Conservation (phyloP, 345 rosid genomes). For the Gossypium bickii region DNA sequence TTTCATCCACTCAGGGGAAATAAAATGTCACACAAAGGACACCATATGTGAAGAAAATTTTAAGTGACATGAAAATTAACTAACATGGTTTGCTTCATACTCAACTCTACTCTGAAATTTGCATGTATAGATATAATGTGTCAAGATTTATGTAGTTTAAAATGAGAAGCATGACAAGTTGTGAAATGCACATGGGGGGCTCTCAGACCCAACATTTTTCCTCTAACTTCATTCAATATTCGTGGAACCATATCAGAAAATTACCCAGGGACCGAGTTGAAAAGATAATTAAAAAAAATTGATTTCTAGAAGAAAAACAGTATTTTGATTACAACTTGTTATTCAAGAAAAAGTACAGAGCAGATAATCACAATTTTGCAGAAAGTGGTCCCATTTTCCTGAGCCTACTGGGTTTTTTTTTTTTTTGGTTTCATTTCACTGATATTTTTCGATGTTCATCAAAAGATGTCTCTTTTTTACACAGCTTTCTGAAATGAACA, state of each 20-base stretch:
- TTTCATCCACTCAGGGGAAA: background rate
- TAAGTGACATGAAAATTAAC: background rate
- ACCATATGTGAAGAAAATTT: background rate
- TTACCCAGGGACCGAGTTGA: background rate
- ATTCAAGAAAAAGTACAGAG: too few species aligned
- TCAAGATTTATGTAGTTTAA: background rate
- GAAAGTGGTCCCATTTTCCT: constrained; percentile 11
- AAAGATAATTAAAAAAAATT: background rate
- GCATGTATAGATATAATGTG: background rate
- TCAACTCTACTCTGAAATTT: background rate
- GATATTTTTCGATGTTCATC: background rate
- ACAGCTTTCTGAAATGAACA: background rate
- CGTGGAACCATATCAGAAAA: background rate
- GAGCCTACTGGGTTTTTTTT: background rate
- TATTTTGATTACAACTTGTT: background rate
- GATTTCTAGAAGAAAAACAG: background rate
- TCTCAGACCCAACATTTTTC: constrained; percentile 5
- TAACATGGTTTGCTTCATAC: background rate
- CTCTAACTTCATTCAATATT: background rate
- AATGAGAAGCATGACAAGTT: constrained; percentile 4
- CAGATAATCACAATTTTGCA: background rate
- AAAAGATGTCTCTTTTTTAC: background rate
- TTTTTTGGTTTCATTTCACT: too few species aligned
- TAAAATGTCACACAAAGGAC: background rate
- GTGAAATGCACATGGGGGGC: constrained; percentile 6